Conservation (phyloP, 2,329 filamentous ascomycete species). For the Pleomassaria siparia region DNA sequence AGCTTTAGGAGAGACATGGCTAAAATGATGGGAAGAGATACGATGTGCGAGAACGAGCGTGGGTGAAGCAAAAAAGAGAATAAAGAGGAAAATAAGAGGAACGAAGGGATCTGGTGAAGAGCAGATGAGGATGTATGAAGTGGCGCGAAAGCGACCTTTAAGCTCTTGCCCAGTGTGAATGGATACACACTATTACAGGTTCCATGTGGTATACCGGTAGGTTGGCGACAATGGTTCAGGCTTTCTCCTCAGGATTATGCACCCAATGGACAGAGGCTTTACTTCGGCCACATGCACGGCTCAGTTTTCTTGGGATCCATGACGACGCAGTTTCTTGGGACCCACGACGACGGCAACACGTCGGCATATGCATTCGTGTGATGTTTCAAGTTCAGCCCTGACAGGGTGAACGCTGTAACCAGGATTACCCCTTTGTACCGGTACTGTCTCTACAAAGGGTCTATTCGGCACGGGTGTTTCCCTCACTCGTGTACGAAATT, state of each 20-base stretch:
- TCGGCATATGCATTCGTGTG: slow-evolving; percentile 1
- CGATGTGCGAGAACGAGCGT: not conserved
- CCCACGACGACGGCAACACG: slow-evolving; percentile 1
- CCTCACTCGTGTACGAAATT: not conserved
- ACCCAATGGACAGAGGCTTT: not conserved
- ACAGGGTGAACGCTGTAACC: too few relatives aligned
- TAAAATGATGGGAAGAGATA: slow-evolving; percentile 3
- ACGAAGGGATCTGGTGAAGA: slow-evolving; percentile 3
- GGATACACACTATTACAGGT: not conserved
- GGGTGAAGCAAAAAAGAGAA: not conserved
- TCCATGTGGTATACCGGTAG: too few relatives aligned
- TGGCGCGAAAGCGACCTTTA: not conserved
- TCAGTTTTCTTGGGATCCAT: too few relatives aligned
- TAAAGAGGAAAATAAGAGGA: not conserved
- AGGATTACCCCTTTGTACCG: too few relatives aligned
- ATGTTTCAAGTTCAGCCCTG: slow-evolving; percentile 4
- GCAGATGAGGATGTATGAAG: not conserved
- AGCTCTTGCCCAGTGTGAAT: not conserved
- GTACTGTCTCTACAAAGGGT: not conserved
- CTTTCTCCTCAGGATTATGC: not conserved
- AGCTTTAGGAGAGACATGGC: not conserved
- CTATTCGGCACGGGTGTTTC: not conserved
- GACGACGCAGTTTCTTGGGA: too few relatives aligned
- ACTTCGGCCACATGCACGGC: not conserved
- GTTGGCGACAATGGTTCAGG: too few relatives aligned